phyloP scores from a whole-genome alignment of 345 rosid species.

The Acer negundo region DNA sequence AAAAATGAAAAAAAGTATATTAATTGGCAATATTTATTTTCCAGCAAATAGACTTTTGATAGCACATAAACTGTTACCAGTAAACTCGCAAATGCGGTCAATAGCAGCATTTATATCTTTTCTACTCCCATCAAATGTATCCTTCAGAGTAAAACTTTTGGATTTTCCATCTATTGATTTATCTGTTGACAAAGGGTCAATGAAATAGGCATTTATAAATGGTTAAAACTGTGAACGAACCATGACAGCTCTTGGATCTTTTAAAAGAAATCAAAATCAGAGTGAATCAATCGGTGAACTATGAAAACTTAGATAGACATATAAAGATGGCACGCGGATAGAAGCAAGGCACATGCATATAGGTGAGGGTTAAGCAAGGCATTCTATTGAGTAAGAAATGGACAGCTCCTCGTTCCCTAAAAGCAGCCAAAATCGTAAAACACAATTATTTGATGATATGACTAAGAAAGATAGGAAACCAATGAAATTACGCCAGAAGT shows the following conservation, averaged over 20 bases:
- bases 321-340: neutral
- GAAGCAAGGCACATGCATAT: neutral
- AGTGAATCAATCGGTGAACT: neutral
- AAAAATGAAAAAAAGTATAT: conserved; percentile 28
- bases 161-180: conserved; percentile 69
- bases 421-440: neutral
- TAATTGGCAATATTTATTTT: conserved; percentile 22
- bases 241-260: neutral
- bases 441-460: neutral
- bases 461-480: conserved; percentile 2
- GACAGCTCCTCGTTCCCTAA: neutral
- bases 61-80: conserved; percentile 50
- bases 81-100: conserved; percentile 81
- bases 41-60: neutral
- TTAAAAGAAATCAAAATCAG: neutral
- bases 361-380: neutral
- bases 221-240: neutral
- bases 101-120: conserved; percentile 87
- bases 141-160: conserved; percentile 68
- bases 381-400: neutral
- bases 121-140: conserved; percentile 84
- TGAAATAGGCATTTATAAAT: conserved; percentile 10
- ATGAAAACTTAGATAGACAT: neutral
- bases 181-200: conserved; percentile 33
- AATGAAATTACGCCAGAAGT: neutral